Base-by-base conservation (phyloP, 1,139 yeast genomes). In the Suhomyces maxii region DNA sequence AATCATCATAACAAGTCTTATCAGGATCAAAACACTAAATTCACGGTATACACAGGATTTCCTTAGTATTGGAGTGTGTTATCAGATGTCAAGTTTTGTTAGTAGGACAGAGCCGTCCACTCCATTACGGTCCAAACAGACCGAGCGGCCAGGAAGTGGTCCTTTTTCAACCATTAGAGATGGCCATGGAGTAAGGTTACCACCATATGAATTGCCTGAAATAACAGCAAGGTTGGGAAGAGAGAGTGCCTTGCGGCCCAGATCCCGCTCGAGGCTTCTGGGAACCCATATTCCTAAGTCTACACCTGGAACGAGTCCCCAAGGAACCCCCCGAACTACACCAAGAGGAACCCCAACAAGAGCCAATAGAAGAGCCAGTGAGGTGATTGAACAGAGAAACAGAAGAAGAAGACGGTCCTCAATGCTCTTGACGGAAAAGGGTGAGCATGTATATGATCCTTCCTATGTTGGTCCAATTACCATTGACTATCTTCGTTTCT, bases 401-500 rank as follows among this genome's bases (percentile, higher is more conserved):
- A 26, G 47, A 32, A 48, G 59, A 33, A 54, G 69, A 36, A 53
- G 75, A 36, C 53, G 76, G 9, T 67, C 75, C 1, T 71, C 76
- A 0, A 56, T 68, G 35, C 57, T 69, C 1, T 48, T 60, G 4
- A 59, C 62, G 7, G 56, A 50, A 6, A 48, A 53, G 4, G 73
- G 73, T 0, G 59, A 57, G 12, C 47, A 57, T 2, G 53, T 56
- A 0, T 71, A 60, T 44, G 68, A 69, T 35, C 60, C 68, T 0
- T 62, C 59, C 10, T 73, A 73, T 50, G 57, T 61, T 7, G 79
- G 78, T 0, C 72, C 76, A 1, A 61, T 74, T 6, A 72, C 77
- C 0, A 57, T 68, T 7, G 76, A 71, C 39, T 74, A 69, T 42
- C 58, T 74, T 41, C 55, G 69, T 39, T 64, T 64, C 31, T 65